phyloP scores from a whole-genome alignment of 2,329 filamentous ascomycete genomes.

The Aureobasidium sp. region DNA sequence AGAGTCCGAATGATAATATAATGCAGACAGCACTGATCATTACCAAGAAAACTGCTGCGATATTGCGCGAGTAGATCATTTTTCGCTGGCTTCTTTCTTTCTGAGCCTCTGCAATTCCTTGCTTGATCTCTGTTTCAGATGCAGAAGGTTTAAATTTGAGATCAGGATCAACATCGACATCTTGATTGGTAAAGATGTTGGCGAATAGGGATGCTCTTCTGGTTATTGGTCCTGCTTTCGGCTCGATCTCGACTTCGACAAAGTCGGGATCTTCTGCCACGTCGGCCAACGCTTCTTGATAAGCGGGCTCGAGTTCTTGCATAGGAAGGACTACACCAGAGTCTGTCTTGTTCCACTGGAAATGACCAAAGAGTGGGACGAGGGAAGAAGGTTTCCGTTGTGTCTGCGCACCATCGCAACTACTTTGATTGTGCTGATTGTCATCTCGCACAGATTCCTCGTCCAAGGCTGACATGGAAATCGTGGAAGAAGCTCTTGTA shows the following conservation, averaged over 20 bases:
- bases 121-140: constrained; percentile 7
- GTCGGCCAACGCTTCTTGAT: constrained; percentile 7
- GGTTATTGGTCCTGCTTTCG: background rate
- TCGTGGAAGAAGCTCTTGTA: constrained; percentile 3
- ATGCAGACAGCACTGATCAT: background rate
- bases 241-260: constrained; percentile 2
- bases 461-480: background rate
- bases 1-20: background rate
- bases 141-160: constrained; percentile 5
- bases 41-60: background rate
- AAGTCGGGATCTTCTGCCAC: constrained; percentile 10
- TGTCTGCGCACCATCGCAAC: background rate
- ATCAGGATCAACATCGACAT: constrained; percentile 12
- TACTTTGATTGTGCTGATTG: background rate
- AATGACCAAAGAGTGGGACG: background rate
- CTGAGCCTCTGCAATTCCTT: background rate
- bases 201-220: constrained; percentile 7
- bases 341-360: constrained; percentile 3
- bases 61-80: constrained; percentile 12
- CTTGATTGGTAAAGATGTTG: constrained; percentile 13
- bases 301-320: background rate
- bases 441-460: background rate
- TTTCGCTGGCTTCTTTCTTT: background rate
- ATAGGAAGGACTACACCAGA: background rate
- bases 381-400: background rate